Conservation (phyloP, 345 rosid genomes). For the Balakata baccata region DNA sequence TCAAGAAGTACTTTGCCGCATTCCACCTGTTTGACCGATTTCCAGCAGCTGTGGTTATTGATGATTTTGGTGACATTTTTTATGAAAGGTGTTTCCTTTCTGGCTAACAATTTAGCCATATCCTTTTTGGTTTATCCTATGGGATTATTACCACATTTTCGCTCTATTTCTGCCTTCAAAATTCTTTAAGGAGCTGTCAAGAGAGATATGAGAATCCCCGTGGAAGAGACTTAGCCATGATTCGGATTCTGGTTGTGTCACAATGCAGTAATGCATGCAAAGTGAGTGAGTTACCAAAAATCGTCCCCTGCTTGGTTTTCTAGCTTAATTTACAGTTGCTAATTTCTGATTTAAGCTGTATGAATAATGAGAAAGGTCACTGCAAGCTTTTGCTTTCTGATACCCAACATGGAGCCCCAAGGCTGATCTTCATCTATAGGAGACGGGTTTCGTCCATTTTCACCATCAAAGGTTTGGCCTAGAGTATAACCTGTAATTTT, state of each 20-base stretch:
- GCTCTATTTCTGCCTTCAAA: not conserved
- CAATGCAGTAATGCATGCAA: conserved; percentile 59
- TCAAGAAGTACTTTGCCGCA: conserved; percentile 77
- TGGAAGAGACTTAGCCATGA: conserved; percentile 80
- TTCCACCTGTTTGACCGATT: conserved; percentile 59
- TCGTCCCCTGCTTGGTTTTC: not conserved
- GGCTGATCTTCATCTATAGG: conserved; percentile 67
- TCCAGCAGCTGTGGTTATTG: conserved; percentile 62
- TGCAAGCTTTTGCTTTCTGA: conserved; percentile 66
- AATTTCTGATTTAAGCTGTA: not conserved
- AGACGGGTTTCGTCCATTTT: conserved; percentile 64
- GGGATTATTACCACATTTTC: not conserved
- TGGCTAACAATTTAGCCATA: not conserved
- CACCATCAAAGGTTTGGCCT: conserved; percentile 52
- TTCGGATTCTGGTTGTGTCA: conserved; percentile 65
- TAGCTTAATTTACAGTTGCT: not conserved
- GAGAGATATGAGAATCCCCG: conserved; percentile 60
- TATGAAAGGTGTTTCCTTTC: conserved; percentile 41
- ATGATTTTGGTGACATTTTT: conserved; percentile 76
- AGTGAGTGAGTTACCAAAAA: conserved; percentile 35
- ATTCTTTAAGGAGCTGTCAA: conserved; percentile 41
- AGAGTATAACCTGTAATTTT: not conserved
- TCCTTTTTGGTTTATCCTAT: not conserved
- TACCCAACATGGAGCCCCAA: conserved; percentile 64
- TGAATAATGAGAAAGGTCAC: conserved; percentile 34